Percentiles rank a stretch among this genome's conserved stretches.
Conservation (phyloP, 139 green algal species). For the Spirogloea muscicola region DNA sequence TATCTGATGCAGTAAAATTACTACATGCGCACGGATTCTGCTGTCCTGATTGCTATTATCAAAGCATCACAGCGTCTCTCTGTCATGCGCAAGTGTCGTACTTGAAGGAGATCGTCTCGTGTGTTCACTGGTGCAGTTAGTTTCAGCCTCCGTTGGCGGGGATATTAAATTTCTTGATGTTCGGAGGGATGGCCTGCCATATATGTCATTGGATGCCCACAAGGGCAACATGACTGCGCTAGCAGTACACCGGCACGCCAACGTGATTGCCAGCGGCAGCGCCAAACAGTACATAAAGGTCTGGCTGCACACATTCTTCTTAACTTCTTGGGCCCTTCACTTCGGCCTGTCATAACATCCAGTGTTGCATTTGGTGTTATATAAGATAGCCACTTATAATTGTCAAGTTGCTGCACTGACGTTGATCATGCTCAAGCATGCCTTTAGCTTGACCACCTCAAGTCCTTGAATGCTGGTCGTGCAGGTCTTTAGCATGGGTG, state of each 20-base stretch:
- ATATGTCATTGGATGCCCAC: conserved; percentile 68
- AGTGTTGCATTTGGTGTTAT: too few relatives aligned
- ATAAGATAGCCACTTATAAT: too few relatives aligned
- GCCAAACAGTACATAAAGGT: conserved; percentile 73
- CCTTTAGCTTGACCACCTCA: too few relatives aligned
- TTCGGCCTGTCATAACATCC: too few relatives aligned
- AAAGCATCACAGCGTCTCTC: neutral
- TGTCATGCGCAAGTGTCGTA: neutral
- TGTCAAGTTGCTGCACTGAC: too few relatives aligned
- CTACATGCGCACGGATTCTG: neutral
- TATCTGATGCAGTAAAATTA: neutral
- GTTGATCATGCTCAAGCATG: too few relatives aligned
- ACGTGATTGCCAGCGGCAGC: conserved; percentile 75
- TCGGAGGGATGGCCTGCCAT: conserved; percentile 49
- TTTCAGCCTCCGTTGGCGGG: conserved; percentile 57
- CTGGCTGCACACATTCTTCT: too few relatives aligned
- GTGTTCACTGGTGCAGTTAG: conserved; percentile 46
- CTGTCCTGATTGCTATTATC: neutral
- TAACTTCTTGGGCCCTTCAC: too few relatives aligned
- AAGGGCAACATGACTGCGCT: conserved; percentile 66
- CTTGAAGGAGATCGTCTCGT: neutral
- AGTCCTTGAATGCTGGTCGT: too few relatives aligned
- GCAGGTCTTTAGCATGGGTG: conserved; percentile 49
- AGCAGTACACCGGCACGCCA: conserved; percentile 68
- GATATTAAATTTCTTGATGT: conserved; percentile 77